A percentile compares a stretch with the other conserved stretches of the same genome.
Evolutionary conservation across 345 rosid species (phyloP).

Genomic region (Populus euphratica): DNA sequence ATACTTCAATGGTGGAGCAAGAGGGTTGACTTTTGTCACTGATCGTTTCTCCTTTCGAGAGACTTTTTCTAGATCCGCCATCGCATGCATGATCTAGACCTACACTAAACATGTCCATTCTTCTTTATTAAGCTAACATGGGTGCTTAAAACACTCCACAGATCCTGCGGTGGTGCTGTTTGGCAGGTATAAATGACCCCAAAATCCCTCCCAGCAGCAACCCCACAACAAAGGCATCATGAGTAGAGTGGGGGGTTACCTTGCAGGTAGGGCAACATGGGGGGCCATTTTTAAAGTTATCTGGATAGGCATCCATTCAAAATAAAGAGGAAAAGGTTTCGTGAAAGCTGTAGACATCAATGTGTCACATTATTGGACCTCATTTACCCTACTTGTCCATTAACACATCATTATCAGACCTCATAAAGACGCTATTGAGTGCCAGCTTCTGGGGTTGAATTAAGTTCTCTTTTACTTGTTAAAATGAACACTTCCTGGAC

Average conservation of each 20-base stretch:
- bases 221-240: neutral
- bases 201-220: neutral
- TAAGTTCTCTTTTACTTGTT: neutral
- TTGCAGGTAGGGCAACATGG: slow-evolving; percentile 23
- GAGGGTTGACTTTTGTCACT: neutral
- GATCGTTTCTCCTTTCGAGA: too few species aligned
- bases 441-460: neutral
- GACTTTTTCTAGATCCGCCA: neutral
- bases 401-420: neutral
- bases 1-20: neutral
- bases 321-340: neutral
- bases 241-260: slow-evolving; percentile 14
- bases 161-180: neutral
- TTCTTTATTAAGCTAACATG: neutral
- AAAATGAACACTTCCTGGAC: neutral
- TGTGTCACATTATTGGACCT: slow-evolving; percentile 5
- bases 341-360: slow-evolving; percentile 18
- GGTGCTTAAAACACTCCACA: neutral
- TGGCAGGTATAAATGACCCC: neutral
- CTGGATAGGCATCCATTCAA: slow-evolving; percentile 20
- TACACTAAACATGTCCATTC: neutral
- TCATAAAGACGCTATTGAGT: neutral
- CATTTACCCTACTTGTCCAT: slow-evolving; percentile 6
- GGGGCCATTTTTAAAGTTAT: slow-evolving; percentile 23
- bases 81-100: neutral